Base-by-base conservation (phyloP, 2,329 filamentous ascomycete species). In the Zasmidium angulare region DNA sequence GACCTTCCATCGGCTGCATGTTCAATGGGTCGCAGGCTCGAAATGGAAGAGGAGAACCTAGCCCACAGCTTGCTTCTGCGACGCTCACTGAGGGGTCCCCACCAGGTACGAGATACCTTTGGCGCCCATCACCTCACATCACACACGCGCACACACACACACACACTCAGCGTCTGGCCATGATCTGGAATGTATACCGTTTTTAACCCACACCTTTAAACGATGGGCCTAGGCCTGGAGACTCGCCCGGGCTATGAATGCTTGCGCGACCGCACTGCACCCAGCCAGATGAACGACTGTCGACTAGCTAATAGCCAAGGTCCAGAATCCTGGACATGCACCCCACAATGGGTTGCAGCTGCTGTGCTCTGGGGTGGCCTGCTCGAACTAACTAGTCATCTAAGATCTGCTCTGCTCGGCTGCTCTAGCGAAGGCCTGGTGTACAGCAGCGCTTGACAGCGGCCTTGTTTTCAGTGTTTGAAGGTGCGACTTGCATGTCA, bases 1-100 rank as follows among this genome's bases (percentile, higher is more conserved):
- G 56, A 52, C 56, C 59, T 55, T 29, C 52, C 55, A 53, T 46
- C 47, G 52, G 58, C 49, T 56, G 54, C 54, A 50, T 36, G 23
- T 50, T 26, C 48, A 29, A 46, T 43, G 36, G 36, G 36, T 17
- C n/a, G 36, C 36, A 14, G 36, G n/a, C 36, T 17, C 36, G n/a
- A 43, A 43, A 4, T 43, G 22, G 23, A 43, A 29, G 53, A 55
- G 53, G 53, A 55, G 53, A 55, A 55, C 53, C 53, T 55, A 48
- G 46, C 24, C n/a, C 23, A 19, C 23, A n/a, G 53, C 46, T 43
- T 43, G 36, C 40, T 46, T 55, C 53, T 31, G 46, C 53, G 53
- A 55, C 36, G 43, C 53, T 55, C 31, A 53, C 51, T 46, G 51
- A 53, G 51, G 51, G 51, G 51, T 22, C 23, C 51, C 22, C 21